Conservation (phyloP, 208 protist genomes). For the Trypanosoma brucei region DNA sequence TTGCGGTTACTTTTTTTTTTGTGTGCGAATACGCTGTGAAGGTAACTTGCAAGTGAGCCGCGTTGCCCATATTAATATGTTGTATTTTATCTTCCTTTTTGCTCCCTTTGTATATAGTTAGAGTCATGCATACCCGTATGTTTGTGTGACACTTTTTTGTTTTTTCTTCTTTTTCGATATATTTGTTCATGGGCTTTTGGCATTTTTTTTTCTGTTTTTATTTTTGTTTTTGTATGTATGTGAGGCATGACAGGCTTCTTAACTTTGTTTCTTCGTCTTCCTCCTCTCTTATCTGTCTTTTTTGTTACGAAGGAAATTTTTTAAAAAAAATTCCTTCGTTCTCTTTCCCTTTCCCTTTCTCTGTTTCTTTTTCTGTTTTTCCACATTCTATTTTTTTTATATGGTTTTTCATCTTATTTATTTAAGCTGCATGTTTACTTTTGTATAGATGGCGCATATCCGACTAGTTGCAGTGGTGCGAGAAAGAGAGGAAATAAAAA, state of each 20-base stretch:
- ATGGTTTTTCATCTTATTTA: slow-evolving; percentile 11
- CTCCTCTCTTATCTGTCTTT: not conserved
- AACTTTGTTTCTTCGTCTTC: not conserved
- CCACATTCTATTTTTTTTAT: slow-evolving; percentile 3
- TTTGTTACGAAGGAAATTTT: slow-evolving; percentile 1
- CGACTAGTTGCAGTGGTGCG: not conserved
- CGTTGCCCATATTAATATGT: too few species aligned
- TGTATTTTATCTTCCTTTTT: too few species aligned
- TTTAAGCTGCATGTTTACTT: slow-evolving; percentile 1
- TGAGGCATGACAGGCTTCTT: not conserved
- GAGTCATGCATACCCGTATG: not conserved
- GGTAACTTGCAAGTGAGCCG: too few species aligned
- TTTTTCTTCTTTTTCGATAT: not conserved
- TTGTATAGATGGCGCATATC: too few species aligned
- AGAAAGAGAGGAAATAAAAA: slow-evolving; percentile 14
- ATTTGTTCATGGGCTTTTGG: not conserved
- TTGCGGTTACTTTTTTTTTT: too few species aligned
- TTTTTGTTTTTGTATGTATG: slow-evolving; percentile 3
- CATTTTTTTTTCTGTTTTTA: slow-evolving; percentile 2
- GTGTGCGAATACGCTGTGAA: too few species aligned
- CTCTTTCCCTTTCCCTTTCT: slow-evolving; percentile 2
- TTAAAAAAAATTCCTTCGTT: slow-evolving; percentile 2
- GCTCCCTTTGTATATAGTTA: not conserved
- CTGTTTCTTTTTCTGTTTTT: not conserved
- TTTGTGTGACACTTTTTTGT: not conserved